Percentiles rank a stretch among this genome's conserved stretches.
Conservation (phyloP, 306 rosid species). For the Rosa multiflora region DNA sequence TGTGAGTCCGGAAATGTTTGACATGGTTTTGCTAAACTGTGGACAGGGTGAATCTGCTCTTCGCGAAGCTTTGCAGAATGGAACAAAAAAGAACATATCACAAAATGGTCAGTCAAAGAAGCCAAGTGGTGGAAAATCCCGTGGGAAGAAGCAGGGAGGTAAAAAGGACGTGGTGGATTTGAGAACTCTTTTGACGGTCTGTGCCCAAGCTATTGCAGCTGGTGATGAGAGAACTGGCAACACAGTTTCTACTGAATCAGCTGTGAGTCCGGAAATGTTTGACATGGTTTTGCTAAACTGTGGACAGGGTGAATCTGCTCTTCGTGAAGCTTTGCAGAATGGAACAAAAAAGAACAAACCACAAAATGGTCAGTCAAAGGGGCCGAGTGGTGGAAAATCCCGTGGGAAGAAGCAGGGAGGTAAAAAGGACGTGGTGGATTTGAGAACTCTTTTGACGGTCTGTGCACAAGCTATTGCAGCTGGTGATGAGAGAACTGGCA, state of each 20-base stretch:
- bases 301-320: constrained; percentile 21
- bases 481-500: constrained; percentile 25
- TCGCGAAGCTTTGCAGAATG: constrained; percentile 28
- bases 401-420: constrained; percentile 36
- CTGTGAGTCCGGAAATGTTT: constrained; percentile 36
- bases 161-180: constrained; percentile 38
- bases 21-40: constrained; percentile 27
- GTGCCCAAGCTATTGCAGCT: constrained; percentile 43
- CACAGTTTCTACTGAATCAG: constrained; percentile 27
- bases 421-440: constrained; percentile 36
- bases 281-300: constrained; percentile 31
- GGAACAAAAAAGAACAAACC: constrained; percentile 20
- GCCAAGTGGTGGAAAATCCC: constrained; percentile 24
- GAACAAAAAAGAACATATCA: constrained; percentile 20
- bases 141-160: constrained; percentile 35
- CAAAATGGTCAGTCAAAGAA: constrained; percentile 33
- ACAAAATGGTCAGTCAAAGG: constrained; percentile 33
- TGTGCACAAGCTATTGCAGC: constrained; percentile 44
- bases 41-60: constrained; percentile 23
- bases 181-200: constrained; percentile 35
- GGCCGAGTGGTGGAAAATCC: constrained; percentile 25
- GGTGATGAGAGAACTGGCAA: constrained; percentile 26
- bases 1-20: constrained; percentile 39
- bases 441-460: constrained; percentile 36
- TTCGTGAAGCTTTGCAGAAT: constrained; percentile 27